Percentiles rank a stretch among this genome's conserved stretches.
Evolutionary conservation across 2,329 filamentous ascomycete species (phyloP).

Genomic region (Colletotrichum lentis): DNA sequence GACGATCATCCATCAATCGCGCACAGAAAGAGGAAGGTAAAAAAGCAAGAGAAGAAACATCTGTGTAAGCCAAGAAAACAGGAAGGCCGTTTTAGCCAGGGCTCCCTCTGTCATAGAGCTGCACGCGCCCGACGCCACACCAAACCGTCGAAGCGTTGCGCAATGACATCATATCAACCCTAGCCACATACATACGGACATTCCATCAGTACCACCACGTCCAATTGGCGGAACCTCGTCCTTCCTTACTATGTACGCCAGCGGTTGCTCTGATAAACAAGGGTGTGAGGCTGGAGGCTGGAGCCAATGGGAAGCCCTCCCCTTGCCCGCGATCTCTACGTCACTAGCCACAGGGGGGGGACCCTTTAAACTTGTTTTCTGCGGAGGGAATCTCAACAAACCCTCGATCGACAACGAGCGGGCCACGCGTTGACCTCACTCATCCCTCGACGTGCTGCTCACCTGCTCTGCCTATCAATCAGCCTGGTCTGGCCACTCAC

Average conservation of each 20-base stretch:
- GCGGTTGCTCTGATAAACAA: conserved; percentile 10
- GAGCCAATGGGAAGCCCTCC: conserved; percentile 24
- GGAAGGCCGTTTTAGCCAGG: conserved; percentile 15
- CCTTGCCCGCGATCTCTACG: conserved; percentile 13
- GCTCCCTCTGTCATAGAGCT: background rate
- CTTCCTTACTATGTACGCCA: too few relatives aligned
- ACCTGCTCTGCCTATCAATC: background rate
- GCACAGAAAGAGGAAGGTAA: background rate
- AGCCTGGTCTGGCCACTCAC: conserved; percentile 3
- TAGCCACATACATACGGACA: conserved; percentile 29
- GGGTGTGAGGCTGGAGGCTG: conserved; percentile 33
- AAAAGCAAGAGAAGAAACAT: background rate
- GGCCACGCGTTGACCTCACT: conserved; percentile 16
- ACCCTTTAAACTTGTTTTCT: conserved; percentile 33
- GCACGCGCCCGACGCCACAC: background rate
- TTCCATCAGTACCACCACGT: background rate
- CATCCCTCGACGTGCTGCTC: background rate
- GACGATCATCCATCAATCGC: background rate
- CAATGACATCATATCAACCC: conserved; percentile 25
- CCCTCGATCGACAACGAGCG: background rate
- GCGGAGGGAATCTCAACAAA: background rate
- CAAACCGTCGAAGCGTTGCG: background rate
- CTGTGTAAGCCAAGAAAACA: background rate
- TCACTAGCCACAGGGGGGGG: conserved; percentile 37
- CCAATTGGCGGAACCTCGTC: conserved; percentile 14